Evolutionary conservation across 108 stramenopile genomes (phyloP).

Genomic region (Phaeodactylum tricornutum): DNA sequence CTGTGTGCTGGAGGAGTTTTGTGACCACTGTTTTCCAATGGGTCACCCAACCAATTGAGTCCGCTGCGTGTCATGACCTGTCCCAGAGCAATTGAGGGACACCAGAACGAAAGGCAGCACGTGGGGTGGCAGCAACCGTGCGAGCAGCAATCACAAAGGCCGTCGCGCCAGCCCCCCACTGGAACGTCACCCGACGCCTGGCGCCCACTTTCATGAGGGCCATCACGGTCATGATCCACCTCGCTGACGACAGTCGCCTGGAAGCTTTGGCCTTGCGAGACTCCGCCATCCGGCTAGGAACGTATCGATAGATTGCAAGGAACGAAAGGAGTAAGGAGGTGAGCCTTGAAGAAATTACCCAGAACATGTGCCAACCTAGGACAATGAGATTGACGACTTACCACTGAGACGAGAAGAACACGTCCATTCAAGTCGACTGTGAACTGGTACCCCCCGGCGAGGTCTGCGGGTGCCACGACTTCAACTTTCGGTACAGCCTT

Average conservation of each 20-base stretch:
- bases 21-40: background rate
- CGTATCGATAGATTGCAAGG: background rate
- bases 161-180: conserved; percentile 17
- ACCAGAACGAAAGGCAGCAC: conserved; percentile 13
- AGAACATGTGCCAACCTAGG: background rate
- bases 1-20: background rate
- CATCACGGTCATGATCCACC: background rate
- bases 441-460: conserved; percentile 68
- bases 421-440: conserved; percentile 32
- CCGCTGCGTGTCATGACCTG: conserved; percentile 24
- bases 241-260: background rate
- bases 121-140: conserved; percentile 16
- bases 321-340: background rate
- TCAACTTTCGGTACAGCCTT: too few species aligned
- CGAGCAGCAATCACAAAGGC: conserved; percentile 13
- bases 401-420: background rate
- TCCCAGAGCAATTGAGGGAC: conserved; percentile 15
- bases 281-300: conserved; percentile 1
- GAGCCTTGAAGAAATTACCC: background rate
- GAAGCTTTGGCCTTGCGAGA: conserved; percentile 1
- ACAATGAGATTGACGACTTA: background rate
- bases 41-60: conserved; percentile 11
- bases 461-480: conserved; percentile 60
- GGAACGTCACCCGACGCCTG: conserved; percentile 5
- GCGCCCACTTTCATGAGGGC: background rate